These are phyloP conservation scores for Rhododendron simsii DNA, from an alignment of 148 eudicot genomes.

Conservation along the genomic window DNA sequence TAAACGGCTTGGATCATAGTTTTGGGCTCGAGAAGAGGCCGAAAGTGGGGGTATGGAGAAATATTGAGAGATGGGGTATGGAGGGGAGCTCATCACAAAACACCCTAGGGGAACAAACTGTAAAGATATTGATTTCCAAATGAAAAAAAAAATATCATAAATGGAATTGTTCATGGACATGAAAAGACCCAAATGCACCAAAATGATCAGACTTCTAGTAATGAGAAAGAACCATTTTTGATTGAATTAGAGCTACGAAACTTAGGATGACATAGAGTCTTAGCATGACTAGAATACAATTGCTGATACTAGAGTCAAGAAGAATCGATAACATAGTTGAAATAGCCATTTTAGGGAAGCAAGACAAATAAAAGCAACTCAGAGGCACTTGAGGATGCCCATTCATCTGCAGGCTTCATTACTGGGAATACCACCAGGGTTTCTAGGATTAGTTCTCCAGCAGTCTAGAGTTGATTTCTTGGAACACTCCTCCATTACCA, in stretches of 20 bases:
- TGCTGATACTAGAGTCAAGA: neutral
- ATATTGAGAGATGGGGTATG: neutral
- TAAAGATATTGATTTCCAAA: neutral
- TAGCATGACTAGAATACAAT: neutral
- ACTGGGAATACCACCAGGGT: neutral
- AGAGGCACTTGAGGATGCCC: neutral
- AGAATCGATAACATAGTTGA: neutral
- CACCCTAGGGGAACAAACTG: neutral
- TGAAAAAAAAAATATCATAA: neutral
- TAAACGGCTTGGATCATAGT: neutral
- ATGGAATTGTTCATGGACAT: neutral
- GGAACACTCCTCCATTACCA: neutral
- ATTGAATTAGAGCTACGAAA: neutral
- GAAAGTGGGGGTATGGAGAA: neutral
- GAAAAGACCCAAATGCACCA: slow-evolving; percentile 1
- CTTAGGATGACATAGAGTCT: neutral
- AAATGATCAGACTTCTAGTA: neutral
- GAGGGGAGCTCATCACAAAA: neutral
- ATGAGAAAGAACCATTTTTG: neutral
- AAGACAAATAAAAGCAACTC: neutral
- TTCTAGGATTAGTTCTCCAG: neutral
- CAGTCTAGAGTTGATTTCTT: neutral
- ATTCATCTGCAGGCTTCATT: neutral
- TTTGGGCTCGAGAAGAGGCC: neutral
- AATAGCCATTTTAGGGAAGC: neutral